Percentiles rank a stretch among this genome's conserved stretches.
Conservation (phyloP, 768 basidiomycete species). For the Pholiota microspora region DNA sequence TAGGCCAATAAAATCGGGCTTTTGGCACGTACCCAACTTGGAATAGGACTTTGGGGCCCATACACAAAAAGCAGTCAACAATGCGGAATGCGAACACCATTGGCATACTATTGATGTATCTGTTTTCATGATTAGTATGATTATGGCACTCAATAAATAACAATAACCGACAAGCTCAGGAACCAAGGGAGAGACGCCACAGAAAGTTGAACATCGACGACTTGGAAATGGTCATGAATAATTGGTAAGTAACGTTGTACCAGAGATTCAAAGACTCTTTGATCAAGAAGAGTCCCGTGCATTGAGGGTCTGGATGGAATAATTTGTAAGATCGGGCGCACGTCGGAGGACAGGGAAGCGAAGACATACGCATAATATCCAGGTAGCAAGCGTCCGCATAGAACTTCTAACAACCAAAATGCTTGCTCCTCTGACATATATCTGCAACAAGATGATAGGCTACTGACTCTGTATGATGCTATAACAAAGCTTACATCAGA, state of each 20-base stretch:
- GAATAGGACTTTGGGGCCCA: constrained; percentile 98
- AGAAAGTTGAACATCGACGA: constrained; percentile 92
- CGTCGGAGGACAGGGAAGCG: no score
- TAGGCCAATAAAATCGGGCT: background rate
- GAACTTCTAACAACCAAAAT: constrained; percentile 94
- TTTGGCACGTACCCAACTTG: constrained; percentile 82
- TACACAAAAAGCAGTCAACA: constrained; percentile 97
- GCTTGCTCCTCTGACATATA: constrained; percentile 99
- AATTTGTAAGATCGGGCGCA: no score
- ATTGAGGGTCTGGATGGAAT: constrained; percentile 76
- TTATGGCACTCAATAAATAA: background rate
- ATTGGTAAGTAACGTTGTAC: constrained; percentile 88
- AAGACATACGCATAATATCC: constrained; percentile 86
- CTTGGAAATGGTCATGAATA: constrained; percentile 89
- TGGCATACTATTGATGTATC: constrained; percentile 92
- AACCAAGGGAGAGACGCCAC: constrained; percentile 99
- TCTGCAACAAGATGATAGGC: constrained; percentile 38
- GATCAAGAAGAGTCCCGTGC: constrained; percentile 98
- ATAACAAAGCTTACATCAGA: constrained; percentile 60
- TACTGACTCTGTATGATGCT: constrained; percentile 8
- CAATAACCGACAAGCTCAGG: constrained; percentile 79
- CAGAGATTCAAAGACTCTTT: constrained; percentile 94
- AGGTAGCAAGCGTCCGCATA: constrained; percentile 92
- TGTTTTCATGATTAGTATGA: constrained; percentile 20
- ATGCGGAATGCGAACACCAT: constrained; percentile 98